Evolutionary conservation across 2,329 filamentous ascomycete species (phyloP).

Genomic region (Ascochyta koolunga): DNA sequence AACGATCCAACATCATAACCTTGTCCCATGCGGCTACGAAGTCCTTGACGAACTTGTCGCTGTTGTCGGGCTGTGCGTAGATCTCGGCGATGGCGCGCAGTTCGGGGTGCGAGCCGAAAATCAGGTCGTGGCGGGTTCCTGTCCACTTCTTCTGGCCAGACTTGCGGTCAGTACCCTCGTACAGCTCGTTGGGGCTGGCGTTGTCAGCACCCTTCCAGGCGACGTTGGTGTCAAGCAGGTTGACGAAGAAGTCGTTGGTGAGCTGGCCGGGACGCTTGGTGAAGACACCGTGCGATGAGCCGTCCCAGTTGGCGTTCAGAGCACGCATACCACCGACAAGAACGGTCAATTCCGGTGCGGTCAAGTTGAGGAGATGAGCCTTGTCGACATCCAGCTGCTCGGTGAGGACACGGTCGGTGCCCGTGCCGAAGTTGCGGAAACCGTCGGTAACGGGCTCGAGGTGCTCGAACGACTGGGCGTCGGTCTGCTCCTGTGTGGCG

Average conservation of each 20-base stretch:
- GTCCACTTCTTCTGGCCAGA: conserved; percentile 71
- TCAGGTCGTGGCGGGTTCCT: conserved; percentile 70
- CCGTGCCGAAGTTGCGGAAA: conserved; percentile 79
- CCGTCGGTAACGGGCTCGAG: conserved; percentile 74
- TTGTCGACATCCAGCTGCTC: conserved; percentile 76
- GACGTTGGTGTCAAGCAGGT: conserved; percentile 72
- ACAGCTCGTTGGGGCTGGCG: conserved; percentile 58
- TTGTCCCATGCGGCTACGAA: conserved; percentile 75
- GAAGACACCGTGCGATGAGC: conserved; percentile 70
- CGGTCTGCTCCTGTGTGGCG: conserved; percentile 74
- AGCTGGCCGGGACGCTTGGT: conserved; percentile 71
- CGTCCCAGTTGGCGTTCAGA: conserved; percentile 73
- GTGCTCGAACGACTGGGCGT: conserved; percentile 66
- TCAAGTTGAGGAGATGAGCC: conserved; percentile 72
- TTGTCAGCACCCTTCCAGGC: conserved; percentile 64
- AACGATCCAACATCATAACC: conserved; percentile 76
- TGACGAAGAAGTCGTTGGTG: conserved; percentile 83
- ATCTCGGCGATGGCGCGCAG: conserved; percentile 73
- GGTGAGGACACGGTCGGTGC: conserved; percentile 63
- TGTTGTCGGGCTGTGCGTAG: conserved; percentile 66
- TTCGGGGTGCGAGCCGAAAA: conserved; percentile 77
- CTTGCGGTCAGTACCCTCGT: conserved; percentile 69
- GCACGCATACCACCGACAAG: conserved; percentile 75
- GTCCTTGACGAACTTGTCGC: conserved; percentile 71
- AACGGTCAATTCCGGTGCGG: conserved; percentile 72